Conservation (phyloP, 768 basidiomycete species). For the Brasilioporus rufonigricans region DNA sequence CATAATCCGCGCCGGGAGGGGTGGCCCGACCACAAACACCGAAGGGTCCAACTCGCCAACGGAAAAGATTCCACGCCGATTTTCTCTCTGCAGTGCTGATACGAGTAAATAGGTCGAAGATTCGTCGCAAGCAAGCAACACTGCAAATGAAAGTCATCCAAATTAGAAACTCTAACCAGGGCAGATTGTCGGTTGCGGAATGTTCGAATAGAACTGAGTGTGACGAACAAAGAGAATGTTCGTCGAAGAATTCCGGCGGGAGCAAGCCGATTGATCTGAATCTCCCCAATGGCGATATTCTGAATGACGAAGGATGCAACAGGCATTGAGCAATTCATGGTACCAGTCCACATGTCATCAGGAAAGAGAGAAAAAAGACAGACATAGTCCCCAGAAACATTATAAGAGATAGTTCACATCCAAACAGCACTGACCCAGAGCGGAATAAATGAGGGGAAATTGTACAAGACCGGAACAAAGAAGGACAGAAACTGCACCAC, state of each 20-base stretch:
- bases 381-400: not conserved
- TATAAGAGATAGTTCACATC: constrained; percentile 2
- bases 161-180: constrained; percentile 2
- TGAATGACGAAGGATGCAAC: constrained; percentile 11
- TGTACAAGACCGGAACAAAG: not conserved
- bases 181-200: not conserved
- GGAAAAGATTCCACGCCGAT: not conserved
- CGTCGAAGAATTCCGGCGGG: not conserved
- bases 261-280: not conserved
- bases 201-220: constrained; percentile 3
- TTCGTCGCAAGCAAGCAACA: constrained; percentile 1
- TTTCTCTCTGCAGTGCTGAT: not conserved
- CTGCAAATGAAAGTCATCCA: not conserved
- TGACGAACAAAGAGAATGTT: not conserved
- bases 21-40: not conserved
- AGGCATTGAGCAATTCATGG: not conserved
- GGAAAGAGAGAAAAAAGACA: not conserved
- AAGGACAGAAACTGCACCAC: constrained; percentile 14
- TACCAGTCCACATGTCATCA: not conserved
- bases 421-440: constrained; percentile 6
- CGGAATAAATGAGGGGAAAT: constrained; percentile 5
- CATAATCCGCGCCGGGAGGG: not conserved
- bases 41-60: not conserved
- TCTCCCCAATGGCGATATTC: not conserved
- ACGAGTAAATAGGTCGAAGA: not conserved